A percentile compares a stretch with the other conserved stretches of the same genome.
phyloP scores from a whole-genome alignment of 1,284 basidiomycete species.

The Irpex lacteus region DNA sequence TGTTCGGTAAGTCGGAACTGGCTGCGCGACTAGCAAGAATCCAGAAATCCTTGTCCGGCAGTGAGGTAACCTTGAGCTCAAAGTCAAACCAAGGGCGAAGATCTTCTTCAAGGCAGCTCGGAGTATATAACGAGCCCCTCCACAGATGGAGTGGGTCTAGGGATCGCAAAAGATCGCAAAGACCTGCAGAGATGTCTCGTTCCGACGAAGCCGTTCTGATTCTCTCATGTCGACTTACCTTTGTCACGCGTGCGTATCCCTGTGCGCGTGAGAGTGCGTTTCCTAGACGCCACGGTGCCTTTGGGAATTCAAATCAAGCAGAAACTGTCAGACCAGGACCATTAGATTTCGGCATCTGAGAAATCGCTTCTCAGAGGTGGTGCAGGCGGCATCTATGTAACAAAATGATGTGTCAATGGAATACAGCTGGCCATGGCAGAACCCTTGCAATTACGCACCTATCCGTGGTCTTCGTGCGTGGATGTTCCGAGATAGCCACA shows the following conservation, averaged over 20 bases:
- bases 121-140: neutral
- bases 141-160: neutral
- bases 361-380: constrained; percentile 2
- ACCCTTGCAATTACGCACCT: neutral
- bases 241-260: neutral
- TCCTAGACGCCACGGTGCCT: neutral
- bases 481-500: neutral
- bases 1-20: neutral
- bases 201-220: neutral
- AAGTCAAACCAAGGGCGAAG: neutral
- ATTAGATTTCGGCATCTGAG: constrained; percentile 1
- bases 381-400: neutral
- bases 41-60: neutral
- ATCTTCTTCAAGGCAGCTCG: neutral
- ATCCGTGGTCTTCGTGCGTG: neutral
- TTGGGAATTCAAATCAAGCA: constrained; percentile 11
- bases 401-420: neutral
- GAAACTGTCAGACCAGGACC: constrained; percentile 18
- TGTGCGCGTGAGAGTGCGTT: neutral
- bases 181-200: neutral
- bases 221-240: neutral
- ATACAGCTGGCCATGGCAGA: neutral
- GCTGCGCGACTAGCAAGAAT: neutral
- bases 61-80: neutral
- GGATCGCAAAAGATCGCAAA: neutral